These are phyloP conservation scores for Entomortierella chlamydospora DNA, from an alignment of 192 early-diverging fungal species.

Conservation along the genomic window DNA sequence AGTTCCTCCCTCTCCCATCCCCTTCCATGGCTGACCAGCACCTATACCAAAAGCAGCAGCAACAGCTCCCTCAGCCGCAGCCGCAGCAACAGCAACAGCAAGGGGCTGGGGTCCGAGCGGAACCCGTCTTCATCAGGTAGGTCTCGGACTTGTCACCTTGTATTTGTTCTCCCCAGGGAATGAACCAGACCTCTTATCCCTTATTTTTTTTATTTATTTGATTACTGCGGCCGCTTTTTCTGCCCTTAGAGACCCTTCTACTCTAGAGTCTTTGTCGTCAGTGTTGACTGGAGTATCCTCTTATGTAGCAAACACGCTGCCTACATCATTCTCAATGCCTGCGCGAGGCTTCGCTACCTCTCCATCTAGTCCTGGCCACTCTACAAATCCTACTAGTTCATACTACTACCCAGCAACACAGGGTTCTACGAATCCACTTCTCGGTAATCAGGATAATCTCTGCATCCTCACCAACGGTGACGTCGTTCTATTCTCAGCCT, in stretches of 20 bases:
- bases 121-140: conserved; percentile 63
- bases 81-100: conserved; percentile 12
- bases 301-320: conserved; percentile 72
- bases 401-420: conserved; percentile 35
- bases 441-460: conserved; percentile 37
- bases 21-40: conserved; percentile 16
- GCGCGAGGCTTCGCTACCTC: conserved; percentile 32
- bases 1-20: not conserved
- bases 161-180: not conserved
- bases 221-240: not conserved
- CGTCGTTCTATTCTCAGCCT: conserved; percentile 39
- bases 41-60: conserved; percentile 11
- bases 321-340: conserved; percentile 51
- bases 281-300: conserved; percentile 71
- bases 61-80: conserved; percentile 6
- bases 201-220: not conserved
- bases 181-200: not conserved
- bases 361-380: conserved; percentile 31
- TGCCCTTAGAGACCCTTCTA: conserved; percentile 67
- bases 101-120: conserved; percentile 56
- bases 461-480: conserved; percentile 45
- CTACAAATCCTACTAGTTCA: conserved; percentile 11
- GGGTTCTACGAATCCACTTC: conserved; percentile 24
- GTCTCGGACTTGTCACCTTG: not conserved
- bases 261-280: conserved; percentile 69